Evolutionary conservation across 441 rosid species (phyloP), one percentile per base, ranked within the genome.

Genomic region (Syzygium malaccense): DNA sequence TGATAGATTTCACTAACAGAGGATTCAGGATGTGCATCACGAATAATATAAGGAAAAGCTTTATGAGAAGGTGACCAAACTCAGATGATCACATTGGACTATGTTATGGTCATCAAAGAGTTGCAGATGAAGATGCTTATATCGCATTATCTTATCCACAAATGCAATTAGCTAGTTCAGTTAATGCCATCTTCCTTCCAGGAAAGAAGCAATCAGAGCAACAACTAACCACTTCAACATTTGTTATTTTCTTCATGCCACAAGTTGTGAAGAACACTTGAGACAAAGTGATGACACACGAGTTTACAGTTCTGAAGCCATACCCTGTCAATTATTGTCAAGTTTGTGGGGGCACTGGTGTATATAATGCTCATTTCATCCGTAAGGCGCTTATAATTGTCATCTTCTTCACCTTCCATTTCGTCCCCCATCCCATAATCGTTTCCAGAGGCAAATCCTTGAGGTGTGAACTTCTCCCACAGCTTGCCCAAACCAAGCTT

Each of bases 261-360:
- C 14, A 8, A 8, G 45, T 18, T 32, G 78, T 8, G 78, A 66
- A 66, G 78, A 64, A 64, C 71, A 32, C 45, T 4, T 11, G 17
- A 20, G 48, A 68, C 48, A 32, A 68, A 32, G 25, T 41, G 49
- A 75, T 7, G 5, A 75, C n/a, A 75, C 41, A 0, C 28, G n/a
- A 51, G 28, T 28, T 85, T 19, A 17, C 66, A 41, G 66, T 12
- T 54, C 49, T 57, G 86, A 54, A 55, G 60, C n/a, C 55, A 64
- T 93, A 96, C 98, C 96, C 98, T 93, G 91, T 96, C 98, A 12
- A 96, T 95, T 80, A 97, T 32, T 56, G 97, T 95, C 89, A 96
- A 94, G 91, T 90, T 88, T 66, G 92, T 91, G n/a, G 98, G 98
- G 79, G 99, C 97, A 91, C 89, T 91, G 56, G 98, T 94, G 91